Percentiles rank a stretch among this genome's conserved stretches.
phyloP scores from a whole-genome alignment of 306 rosid genomes.

The Delonix regia region DNA sequence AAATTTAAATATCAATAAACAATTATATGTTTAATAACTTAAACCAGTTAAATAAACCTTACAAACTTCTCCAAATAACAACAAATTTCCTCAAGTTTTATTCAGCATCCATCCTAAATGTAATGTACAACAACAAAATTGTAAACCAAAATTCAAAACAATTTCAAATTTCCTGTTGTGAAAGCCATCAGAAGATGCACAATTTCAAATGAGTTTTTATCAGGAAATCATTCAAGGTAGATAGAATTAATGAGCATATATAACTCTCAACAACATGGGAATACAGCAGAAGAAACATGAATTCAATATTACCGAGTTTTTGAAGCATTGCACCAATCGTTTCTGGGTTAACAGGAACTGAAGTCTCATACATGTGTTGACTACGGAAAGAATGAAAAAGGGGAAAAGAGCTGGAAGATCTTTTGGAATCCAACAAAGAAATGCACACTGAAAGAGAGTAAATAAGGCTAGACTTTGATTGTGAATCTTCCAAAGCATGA shows the following conservation, averaged over 20 bases:
- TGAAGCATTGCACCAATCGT: conserved; percentile 91
- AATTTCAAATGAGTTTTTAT: not conserved
- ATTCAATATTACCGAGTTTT: conserved; percentile 67
- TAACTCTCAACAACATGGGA: conserved; percentile 6
- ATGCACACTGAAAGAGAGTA: conserved; percentile 92
- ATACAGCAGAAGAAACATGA: conserved; percentile 7
- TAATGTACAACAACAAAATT: conserved; percentile 12
- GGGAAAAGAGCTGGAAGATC: conserved; percentile 66
- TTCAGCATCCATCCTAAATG: conserved; percentile 15
- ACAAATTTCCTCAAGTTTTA: not conserved
- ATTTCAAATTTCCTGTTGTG: not conserved
- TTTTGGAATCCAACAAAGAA: conserved; percentile 93
- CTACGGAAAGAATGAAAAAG: conserved; percentile 86
- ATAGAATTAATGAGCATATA: not conserved
- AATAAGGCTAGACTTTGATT: conserved; percentile 79
- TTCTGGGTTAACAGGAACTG: conserved; percentile 75
- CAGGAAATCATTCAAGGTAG: not conserved
- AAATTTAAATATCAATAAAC: conserved; percentile 7
- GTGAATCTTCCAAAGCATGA: conserved; percentile 92
- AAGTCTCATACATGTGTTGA: conserved; percentile 86
- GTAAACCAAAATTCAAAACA: conserved; percentile 1
- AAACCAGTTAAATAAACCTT: not conserved
- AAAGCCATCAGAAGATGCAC: not conserved
- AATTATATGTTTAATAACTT: not conserved
- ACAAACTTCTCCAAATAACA: not conserved